Evolutionary conservation across 2,329 filamentous ascomycete species (phyloP), one percentile per base, ranked within the genome.

Genomic region (Domatiomyces globalis): DNA sequence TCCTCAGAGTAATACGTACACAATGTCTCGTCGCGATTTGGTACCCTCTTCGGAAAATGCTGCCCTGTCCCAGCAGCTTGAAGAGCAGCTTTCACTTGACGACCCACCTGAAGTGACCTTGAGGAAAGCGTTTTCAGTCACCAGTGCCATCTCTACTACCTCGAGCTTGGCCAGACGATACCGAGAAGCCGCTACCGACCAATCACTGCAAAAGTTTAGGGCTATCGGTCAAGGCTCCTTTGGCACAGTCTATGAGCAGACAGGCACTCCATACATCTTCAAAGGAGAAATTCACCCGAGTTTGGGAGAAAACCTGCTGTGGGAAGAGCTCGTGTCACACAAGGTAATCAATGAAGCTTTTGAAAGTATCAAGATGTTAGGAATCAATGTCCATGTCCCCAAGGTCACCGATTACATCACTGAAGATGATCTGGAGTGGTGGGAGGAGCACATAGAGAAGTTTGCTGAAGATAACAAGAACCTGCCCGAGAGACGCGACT

Each of bases 401-500:
- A 2, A 50, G 7, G 65, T 63, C 33, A 43, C 63, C 39, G 18
- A 45, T 0, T 64, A 63, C 25, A 61, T 69, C 6, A 19, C 27
- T 1, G n/a, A 51, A 5, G 29, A 48, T 2, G 52, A 65, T 27
- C 25, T 49, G 8, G 20, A 9, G 8, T 66, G 65, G 66, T 67
- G 66, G 65, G 42, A 25, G 2, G 20, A 51, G 0, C 62, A 63
- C 44, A 49, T 60, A 4, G 12, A 20, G 5, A 52, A 46, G 5
- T 69, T 68, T 48, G 64, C 61, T 25, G n/a, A 44, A 4, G 56
- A 53, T 4, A 66, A 63, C 46, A 48, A 56, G 2, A 61, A 62
- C 20, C 69, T 66, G 2, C 29, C 43, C 43, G 43, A 58, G 67
- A 68, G 18, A 29, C 17, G 18, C 7, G 8, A 19, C 46, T 55